Conservation (phyloP, 2,329 filamentous ascomycete genomes). For the Thermochaetoides dissita region DNA sequence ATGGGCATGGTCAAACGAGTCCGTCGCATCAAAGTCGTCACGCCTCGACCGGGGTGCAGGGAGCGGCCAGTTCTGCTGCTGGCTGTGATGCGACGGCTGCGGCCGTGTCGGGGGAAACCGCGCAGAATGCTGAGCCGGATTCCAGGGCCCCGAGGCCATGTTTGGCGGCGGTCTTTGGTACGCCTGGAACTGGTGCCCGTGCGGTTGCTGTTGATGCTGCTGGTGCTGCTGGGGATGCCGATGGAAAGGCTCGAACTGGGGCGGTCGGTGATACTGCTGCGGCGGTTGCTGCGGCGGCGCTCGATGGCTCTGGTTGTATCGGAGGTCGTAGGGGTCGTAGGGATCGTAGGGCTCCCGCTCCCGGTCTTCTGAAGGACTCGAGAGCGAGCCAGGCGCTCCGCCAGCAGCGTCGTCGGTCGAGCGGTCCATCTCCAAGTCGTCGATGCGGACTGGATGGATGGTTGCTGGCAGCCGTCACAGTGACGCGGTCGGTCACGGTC, state of each 20-base stretch:
- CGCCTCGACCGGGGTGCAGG: constrained; percentile 19
- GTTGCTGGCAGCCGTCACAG: neutral
- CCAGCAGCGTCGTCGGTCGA: constrained; percentile 7
- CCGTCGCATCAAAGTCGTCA: constrained; percentile 12
- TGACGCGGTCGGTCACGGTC: too few species aligned
- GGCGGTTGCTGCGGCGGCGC: neutral
- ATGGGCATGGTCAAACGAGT: constrained; percentile 10
- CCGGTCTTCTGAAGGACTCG: too few species aligned
- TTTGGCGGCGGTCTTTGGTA: too few species aligned
- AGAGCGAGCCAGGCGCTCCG: constrained; percentile 4
- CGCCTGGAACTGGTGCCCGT: constrained; percentile 11
- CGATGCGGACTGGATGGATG: too few species aligned
- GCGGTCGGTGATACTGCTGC: constrained; percentile 7
- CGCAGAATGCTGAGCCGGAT: constrained; percentile 10
- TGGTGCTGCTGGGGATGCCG: constrained; percentile 1
- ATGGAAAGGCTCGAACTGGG: constrained; percentile 1
- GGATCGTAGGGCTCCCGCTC: too few species aligned
- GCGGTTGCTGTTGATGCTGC: constrained; percentile 8
- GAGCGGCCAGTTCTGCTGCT: constrained; percentile 3
- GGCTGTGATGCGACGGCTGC: too few species aligned
- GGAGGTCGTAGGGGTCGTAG: too few species aligned
- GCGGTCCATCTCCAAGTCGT: neutral
- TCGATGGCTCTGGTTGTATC: neutral
- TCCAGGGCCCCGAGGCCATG: too few species aligned
- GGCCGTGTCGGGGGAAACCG: constrained; percentile 10